phyloP scores from a whole-genome alignment of 169 alveolate genomes.

The Haemoproteus tartakovskyi region DNA sequence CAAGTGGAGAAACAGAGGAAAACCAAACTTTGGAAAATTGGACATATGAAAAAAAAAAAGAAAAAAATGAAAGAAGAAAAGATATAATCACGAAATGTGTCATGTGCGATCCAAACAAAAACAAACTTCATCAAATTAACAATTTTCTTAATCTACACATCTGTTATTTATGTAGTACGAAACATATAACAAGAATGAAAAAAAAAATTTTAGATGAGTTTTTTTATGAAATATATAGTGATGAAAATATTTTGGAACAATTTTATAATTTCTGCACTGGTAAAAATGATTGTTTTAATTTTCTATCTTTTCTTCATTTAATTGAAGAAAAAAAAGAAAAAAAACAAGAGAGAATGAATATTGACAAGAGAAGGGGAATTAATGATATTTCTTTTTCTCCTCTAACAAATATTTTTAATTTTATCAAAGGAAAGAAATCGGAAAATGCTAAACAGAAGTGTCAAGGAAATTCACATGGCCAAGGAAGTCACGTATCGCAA shows the following conservation, averaged over 20 bases:
- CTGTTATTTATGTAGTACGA: constrained; percentile 24
- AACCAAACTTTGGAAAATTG: no score
- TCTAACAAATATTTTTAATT: constrained; percentile 6
- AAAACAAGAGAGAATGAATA: neutral
- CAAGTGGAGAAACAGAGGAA: no score
- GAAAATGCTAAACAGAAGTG: neutral
- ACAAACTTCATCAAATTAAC: neutral
- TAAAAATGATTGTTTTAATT: constrained; percentile 2
- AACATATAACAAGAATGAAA: neutral
- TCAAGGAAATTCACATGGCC: neutral
- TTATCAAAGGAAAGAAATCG: constrained; percentile 23
- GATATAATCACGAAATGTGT: no score
- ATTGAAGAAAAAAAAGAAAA: constrained; percentile 1
- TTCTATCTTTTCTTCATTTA: constrained; percentile 9
- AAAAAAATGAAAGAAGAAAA: no score
- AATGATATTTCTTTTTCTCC: neutral
- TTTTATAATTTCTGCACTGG: neutral
- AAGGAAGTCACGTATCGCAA: no score
- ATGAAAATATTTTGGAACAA: constrained; percentile 17
- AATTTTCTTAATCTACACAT: neutral
- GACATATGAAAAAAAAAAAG: no score
- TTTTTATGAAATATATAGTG: constrained; percentile 46
- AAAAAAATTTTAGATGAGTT: constrained; percentile 48
- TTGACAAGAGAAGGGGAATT: neutral
- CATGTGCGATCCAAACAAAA: neutral